phyloP scores from a whole-genome alignment of 345 rosid genomes.

The Salix exigua region DNA sequence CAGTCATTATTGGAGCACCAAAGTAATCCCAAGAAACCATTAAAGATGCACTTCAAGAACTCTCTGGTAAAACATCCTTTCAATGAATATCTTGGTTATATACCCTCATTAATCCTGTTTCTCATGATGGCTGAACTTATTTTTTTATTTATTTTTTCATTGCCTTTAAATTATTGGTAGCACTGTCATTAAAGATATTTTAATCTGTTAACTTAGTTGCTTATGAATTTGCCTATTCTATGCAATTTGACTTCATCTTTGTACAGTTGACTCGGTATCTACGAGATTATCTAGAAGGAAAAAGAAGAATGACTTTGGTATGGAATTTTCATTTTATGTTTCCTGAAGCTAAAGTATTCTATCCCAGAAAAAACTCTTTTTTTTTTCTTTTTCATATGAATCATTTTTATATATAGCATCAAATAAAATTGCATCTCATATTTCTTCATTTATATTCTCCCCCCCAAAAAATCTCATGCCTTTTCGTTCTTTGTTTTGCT shows the following conservation, averaged over 20 bases:
- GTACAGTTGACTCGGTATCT: slow-evolving; percentile 77
- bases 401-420: no score
- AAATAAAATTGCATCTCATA: no score
- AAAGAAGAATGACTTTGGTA: slow-evolving; percentile 89
- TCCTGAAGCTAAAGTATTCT: background rate
- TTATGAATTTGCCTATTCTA: background rate
- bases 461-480: background rate
- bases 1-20: slow-evolving; percentile 90
- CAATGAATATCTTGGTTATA: background rate
- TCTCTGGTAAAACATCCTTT: slow-evolving; percentile 55
- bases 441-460: background rate
- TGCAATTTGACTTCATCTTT: slow-evolving; percentile 13
- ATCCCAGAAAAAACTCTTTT: no score
- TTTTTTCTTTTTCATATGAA: no score
- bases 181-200: background rate
- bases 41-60: slow-evolving; percentile 82
- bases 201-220: background rate
- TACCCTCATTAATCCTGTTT: background rate
- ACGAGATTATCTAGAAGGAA: slow-evolving; percentile 87
- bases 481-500: background rate
- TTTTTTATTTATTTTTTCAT: background rate
- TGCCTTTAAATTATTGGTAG: background rate
- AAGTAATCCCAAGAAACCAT: slow-evolving; percentile 74
- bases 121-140: background rate
- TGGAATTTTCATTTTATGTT: slow-evolving; percentile 19